Evolutionary conservation across 2,329 filamentous ascomycete species (phyloP), one percentile per base, ranked within the genome.

Genomic region (Ceratocystis cubensis): DNA sequence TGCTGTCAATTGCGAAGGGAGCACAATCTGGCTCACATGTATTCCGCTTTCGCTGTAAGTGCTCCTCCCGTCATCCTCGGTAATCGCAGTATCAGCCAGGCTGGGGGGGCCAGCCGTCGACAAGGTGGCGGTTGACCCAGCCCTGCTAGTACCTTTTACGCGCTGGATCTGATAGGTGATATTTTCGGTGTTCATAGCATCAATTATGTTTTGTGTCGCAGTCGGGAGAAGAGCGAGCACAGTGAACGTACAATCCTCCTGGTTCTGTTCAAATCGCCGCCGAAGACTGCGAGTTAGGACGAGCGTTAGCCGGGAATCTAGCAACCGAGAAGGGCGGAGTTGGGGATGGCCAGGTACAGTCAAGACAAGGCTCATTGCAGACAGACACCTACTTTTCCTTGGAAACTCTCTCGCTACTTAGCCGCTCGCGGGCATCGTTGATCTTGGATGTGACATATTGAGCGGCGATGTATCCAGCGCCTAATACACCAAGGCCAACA

Each of bases 241-340:
- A 46, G 94, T 99, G 75, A 95, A 96, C 61, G 93, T 96, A 78
- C 94, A 99, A 77, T 99, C 94, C 75, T 96, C 93, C 75, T 99
- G 94, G 76, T 99, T 99, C 77, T 99, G 94, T 76, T 97, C 91
- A 78, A 99, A 99, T 73, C 94, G 89, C 68, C 94, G 88, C 64
- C 92, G 91, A 69, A 99, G 84, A 76, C 93, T 97, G 57, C 61
- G 30, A 59, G 30, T 57, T 20, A 70, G 5, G 70, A 15, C 37
- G 37, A 41, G 37, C 8, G 37, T 41, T 25, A 50, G 62, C 45
- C 37, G 25, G 30, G 48, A 3, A 41, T 15, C 10, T 15, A 41
- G 37, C 37, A 41, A 41, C 37, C 4, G 37, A 15, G 37, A 41
- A 41, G 37, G 37, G 37, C 10, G 37, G 37, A 41, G 37, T 41